These are phyloP conservation scores for Phtheirospermum japonicum DNA, from an alignment of 257 asterid genomes.

Conservation along the genomic window DNA sequence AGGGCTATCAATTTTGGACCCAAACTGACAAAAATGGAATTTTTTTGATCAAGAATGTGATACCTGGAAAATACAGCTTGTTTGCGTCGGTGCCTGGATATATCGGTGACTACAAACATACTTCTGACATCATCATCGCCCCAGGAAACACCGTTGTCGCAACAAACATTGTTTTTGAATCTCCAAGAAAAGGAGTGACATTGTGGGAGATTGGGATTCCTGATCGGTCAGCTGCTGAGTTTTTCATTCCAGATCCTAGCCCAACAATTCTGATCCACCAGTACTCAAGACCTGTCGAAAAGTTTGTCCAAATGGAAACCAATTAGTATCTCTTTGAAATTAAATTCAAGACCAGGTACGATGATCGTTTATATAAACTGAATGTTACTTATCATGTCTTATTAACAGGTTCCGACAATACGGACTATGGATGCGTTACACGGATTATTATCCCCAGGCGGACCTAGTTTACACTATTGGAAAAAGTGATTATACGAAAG, in stretches of 20 bases:
- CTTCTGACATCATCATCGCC: slow-evolving; percentile 29
- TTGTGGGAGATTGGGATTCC: slow-evolving; percentile 79
- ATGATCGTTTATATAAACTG: too few relatives aligned
- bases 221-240: slow-evolving; percentile 64
- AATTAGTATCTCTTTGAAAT: not conserved
- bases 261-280: slow-evolving; percentile 33
- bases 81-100: slow-evolving; percentile 51
- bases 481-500: slow-evolving; percentile 38
- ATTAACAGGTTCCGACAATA: slow-evolving; percentile 53
- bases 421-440: slow-evolving; percentile 57
- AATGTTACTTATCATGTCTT: not conserved
- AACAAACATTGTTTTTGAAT: slow-evolving; percentile 38
- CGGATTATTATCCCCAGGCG: slow-evolving; percentile 32
- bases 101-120: slow-evolving; percentile 60
- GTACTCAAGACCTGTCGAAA: slow-evolving; percentile 24
- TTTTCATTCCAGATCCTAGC: slow-evolving; percentile 47
- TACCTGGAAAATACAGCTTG: slow-evolving; percentile 53
- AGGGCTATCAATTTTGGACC: slow-evolving; percentile 79
- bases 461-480: slow-evolving; percentile 54
- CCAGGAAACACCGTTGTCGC: slow-evolving; percentile 36
- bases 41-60: slow-evolving; percentile 42
- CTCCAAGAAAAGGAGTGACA: slow-evolving; percentile 58
- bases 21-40: slow-evolving; percentile 37
- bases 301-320: slow-evolving; percentile 17
- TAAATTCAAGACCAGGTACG: not conserved